Evolutionary conservation across 805 yeast genomes (phyloP).

Genomic region (Saccharomycopsis fibuligera): DNA sequence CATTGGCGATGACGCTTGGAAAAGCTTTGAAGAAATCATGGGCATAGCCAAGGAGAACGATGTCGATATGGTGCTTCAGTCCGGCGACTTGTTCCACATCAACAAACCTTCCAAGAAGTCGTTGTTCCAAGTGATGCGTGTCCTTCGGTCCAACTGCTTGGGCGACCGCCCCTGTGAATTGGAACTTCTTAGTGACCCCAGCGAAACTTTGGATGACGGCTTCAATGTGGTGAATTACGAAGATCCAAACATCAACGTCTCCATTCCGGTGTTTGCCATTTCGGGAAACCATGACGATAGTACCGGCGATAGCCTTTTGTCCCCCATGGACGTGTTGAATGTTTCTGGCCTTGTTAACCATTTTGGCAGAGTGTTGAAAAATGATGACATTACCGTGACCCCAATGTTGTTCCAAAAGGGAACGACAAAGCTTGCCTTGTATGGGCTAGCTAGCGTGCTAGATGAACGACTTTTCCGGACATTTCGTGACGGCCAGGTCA

Average conservation of each 20-base stretch:
- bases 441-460: slow-evolving; percentile 82
- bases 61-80: slow-evolving; percentile 85
- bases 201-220: slow-evolving; percentile 53
- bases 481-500: slow-evolving; percentile 73
- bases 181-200: slow-evolving; percentile 76
- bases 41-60: slow-evolving; percentile 59
- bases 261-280: slow-evolving; percentile 86
- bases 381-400: slow-evolving; percentile 63
- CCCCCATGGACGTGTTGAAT: slow-evolving; percentile 80
- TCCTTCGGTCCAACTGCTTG: slow-evolving; percentile 65
- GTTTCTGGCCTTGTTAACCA: slow-evolving; percentile 83
- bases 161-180: slow-evolving; percentile 86
- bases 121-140: slow-evolving; percentile 70
- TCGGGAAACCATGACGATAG: slow-evolving; percentile 97
- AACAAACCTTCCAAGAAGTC: slow-evolving; percentile 87
- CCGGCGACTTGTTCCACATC: slow-evolving; percentile 89
- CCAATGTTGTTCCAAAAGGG: slow-evolving; percentile 87
- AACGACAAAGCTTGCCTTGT: slow-evolving; percentile 70
- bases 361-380: slow-evolving; percentile 75
- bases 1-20: slow-evolving; percentile 85
- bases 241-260: slow-evolving; percentile 83
- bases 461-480: slow-evolving; percentile 84
- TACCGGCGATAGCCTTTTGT: slow-evolving; percentile 74
- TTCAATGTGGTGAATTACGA: slow-evolving; percentile 75
- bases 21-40: slow-evolving; percentile 79